Percentiles rank a stretch among this genome's conserved stretches.
phyloP scores from a whole-genome alignment of 2,329 filamentous ascomycete species.

The Amylocarpus encephaloides region DNA sequence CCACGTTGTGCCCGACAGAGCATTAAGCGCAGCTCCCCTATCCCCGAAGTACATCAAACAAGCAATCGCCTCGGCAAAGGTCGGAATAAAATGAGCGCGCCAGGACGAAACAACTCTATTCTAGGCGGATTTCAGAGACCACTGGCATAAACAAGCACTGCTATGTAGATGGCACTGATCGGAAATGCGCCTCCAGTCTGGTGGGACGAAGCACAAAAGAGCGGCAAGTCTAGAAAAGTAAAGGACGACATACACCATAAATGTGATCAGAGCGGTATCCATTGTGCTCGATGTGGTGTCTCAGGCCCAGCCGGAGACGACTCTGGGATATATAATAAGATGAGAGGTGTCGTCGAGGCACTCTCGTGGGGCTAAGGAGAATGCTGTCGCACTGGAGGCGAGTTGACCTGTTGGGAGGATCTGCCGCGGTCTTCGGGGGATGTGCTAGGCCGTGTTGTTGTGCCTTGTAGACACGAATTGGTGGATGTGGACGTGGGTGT shows the following conservation, averaged over 20 bases:
- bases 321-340: not conserved
- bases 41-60: not conserved
- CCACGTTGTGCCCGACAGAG: not conserved
- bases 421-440: no score
- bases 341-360: not conserved
- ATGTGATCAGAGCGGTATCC: constrained; percentile 59
- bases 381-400: no score
- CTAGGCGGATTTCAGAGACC: not conserved
- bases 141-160: not conserved
- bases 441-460: no score
- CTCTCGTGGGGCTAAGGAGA: not conserved
- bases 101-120: not conserved
- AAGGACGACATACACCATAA: constrained; percentile 53
- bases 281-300: constrained; percentile 13
- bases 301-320: constrained; percentile 15
- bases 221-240: constrained; percentile 9
- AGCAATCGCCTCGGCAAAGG: not conserved
- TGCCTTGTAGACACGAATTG: no score
- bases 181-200: not conserved
- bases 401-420: no score
- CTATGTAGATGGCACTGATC: not conserved
- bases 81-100: not conserved
- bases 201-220: not conserved
- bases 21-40: no score
- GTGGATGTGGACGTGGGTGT: no score